A percentile compares a stretch with the other conserved stretches of the same genome.
These are phyloP conservation scores for Fraxinus dipetala DNA, from an alignment of 305 asterid species.

Conservation along the genomic window DNA sequence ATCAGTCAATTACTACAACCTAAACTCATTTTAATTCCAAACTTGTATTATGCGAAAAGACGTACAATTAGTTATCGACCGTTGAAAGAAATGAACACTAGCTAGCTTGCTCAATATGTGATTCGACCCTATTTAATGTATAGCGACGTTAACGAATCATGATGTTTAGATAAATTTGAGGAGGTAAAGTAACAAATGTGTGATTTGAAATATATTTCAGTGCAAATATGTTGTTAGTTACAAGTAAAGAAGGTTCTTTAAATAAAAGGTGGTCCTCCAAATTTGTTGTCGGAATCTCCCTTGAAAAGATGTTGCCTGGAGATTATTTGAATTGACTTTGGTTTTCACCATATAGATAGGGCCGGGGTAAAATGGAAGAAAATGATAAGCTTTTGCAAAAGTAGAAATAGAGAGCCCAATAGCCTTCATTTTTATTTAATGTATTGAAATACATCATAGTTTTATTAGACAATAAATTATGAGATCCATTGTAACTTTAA, in stretches of 20 bases:
- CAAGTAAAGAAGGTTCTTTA: background rate
- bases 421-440: too few relatives aligned
- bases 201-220: background rate
- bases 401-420: background rate
- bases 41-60: background rate
- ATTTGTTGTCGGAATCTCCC: background rate
- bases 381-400: background rate
- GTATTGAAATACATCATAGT: too few relatives aligned
- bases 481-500: too few relatives aligned
- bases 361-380: background rate
- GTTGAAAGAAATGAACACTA: background rate
- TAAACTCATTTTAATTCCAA: background rate
- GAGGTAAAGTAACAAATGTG: background rate
- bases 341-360: background rate
- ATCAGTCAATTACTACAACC: background rate
- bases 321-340: background rate
- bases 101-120: background rate
- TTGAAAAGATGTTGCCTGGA: conserved; percentile 2
- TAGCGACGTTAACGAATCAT: background rate
- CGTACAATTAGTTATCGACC: background rate
- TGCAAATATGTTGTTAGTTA: background rate
- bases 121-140: background rate
- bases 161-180: background rate
- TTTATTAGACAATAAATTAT: too few relatives aligned
- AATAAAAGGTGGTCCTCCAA: background rate